Percentiles rank a stretch among this genome's conserved stretches.
Conservation (phyloP, 1,139 yeast genomes). For the Candida glucosophila region DNA sequence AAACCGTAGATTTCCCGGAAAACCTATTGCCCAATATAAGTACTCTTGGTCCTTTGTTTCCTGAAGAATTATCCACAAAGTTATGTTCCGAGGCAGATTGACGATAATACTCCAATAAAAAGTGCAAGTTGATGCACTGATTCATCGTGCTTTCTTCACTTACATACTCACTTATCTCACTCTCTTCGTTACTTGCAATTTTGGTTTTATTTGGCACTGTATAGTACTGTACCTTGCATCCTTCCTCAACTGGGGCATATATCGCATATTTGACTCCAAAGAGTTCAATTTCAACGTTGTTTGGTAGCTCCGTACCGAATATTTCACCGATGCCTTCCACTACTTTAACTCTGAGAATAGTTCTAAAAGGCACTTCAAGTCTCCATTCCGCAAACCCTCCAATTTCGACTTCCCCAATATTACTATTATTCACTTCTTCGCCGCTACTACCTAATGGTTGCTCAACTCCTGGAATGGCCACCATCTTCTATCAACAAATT, state of each 20-base stretch:
- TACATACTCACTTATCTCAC: conserved; percentile 46
- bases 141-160: conserved; percentile 66
- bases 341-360: conserved; percentile 48
- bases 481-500: too few species aligned
- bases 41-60: conserved; percentile 51
- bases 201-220: conserved; percentile 42
- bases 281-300: conserved; percentile 54
- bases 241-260: conserved; percentile 49
- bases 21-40: conserved; percentile 64
- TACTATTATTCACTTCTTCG: too few species aligned
- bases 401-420: too few species aligned
- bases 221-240: conserved; percentile 42
- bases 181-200: conserved; percentile 24
- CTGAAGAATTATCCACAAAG: conserved; percentile 8
- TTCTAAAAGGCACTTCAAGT: conserved; percentile 59
- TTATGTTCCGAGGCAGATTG: conserved; percentile 23
- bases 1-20: conserved; percentile 72
- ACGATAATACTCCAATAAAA: conserved; percentile 63
- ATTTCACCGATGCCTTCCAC: conserved; percentile 73
- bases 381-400: conserved; percentile 96
- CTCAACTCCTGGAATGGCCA: too few species aligned
- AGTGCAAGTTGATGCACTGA: conserved; percentile 60
- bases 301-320: conserved; percentile 86
- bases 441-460: too few species aligned
- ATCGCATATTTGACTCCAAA: conserved; percentile 49